These are phyloP conservation scores for Neonectria punicea DNA, from an alignment of 2,329 filamentous ascomycete genomes.

Conservation along the genomic window DNA sequence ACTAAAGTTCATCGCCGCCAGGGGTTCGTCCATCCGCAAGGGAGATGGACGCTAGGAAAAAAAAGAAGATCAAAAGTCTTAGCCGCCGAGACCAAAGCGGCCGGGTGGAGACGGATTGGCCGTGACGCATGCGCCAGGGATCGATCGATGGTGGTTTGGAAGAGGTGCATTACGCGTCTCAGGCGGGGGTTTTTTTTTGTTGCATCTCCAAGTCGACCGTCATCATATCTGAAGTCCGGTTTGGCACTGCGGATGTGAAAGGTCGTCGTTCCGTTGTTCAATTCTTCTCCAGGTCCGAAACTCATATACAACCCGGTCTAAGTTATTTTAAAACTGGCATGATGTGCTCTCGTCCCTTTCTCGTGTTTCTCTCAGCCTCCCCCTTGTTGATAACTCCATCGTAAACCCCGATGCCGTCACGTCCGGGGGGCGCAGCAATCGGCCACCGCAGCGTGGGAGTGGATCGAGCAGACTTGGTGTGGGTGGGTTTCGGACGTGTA, in stretches of 20 bases:
- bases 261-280: too few species aligned
- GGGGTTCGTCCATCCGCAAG: not conserved
- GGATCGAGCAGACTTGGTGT: not conserved
- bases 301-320: too few species aligned
- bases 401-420: conserved; percentile 5
- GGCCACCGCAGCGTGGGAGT: conserved; percentile 6
- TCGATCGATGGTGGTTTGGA: not conserved
- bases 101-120: not conserved
- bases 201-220: conserved; percentile 1
- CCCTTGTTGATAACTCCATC: not conserved
- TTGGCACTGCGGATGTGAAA: not conserved
- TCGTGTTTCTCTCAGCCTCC: not conserved
- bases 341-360: not conserved
- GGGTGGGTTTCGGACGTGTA: not conserved
- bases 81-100: not conserved
- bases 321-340: not conserved
- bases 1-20: not conserved
- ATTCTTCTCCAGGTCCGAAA: too few species aligned
- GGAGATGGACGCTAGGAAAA: not conserved
- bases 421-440: conserved; percentile 7
- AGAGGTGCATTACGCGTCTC: conserved; percentile 14
- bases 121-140: not conserved
- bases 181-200: not conserved
- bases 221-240: too few species aligned
- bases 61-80: not conserved